Evolutionary conservation across 2,329 filamentous ascomycete species (phyloP), one percentile per base, ranked within the genome.

Genomic region (Curvularia verruculosa): DNA sequence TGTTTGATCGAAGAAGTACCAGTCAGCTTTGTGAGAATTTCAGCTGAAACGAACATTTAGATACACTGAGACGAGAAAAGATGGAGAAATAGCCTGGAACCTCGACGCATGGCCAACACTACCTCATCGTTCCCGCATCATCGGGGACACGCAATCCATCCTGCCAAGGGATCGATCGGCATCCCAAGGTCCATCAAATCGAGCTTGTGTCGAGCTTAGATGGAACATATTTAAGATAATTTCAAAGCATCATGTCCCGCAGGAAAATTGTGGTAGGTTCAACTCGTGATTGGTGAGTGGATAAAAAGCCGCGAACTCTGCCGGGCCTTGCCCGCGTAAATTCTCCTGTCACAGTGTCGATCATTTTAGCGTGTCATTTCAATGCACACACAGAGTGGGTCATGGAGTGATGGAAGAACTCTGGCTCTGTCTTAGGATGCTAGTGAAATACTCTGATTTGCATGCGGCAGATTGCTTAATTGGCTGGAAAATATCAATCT

Each of bases 221-320:
- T 24, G n/a, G 23, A 15, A 23, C 19, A 15, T 43, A 23, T 19
- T 43, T 43, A 43, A 21, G 23, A 43, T 26, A 26, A 43, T 43
- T 43, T 43, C 40, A 8, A 43, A 15, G 21, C 19, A 21, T 43
- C 40, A 43, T 43, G 6, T 43, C 40, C 40, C 9, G 40, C 13
- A 26, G 21, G 40, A 21, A 5, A 6, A n/a, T 31, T 5, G 3
- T 48, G 41, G 51, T 48, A 48, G 34, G 51, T 24, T 41, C 8
- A n/a, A 13, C 21, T n/a, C 21, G 21, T 43, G 40, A 43, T 43
- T 43, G 40, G 40, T n/a, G 36, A n/a, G 9, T 49, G 44, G 18
- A 26, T 43, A n/a, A 53, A 53, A 53, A 40, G 51, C 51, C 51
- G 44, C 3, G 18, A 49, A 26, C 44, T 49, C 40, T 43, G 40